Evolutionary conservation across 805 yeast genomes (phyloP).

Genomic region (Starmerella sp.): DNA sequence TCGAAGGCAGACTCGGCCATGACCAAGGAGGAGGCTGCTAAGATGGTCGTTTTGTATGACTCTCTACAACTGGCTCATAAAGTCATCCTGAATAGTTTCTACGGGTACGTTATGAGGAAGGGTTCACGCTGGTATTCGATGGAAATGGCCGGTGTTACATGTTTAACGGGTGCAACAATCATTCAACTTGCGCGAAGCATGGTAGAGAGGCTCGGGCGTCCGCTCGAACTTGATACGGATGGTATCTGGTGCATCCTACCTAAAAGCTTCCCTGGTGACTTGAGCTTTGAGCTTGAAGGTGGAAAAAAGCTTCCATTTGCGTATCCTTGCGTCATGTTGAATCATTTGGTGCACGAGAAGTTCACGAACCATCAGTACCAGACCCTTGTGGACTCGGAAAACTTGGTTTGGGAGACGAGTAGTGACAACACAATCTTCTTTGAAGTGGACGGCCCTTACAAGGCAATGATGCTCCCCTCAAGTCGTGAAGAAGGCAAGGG

Average conservation of each 20-base stretch:
- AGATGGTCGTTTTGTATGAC: conserved; percentile 88
- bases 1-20: conserved; percentile 44
- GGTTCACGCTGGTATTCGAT: conserved; percentile 99
- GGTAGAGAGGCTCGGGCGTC: conserved; percentile 89
- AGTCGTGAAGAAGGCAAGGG: conserved; percentile 97
- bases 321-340: conserved; percentile 93
- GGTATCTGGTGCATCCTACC: conserved; percentile 99
- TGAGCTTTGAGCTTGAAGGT: conserved; percentile 52
- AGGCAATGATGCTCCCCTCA: conserved; percentile 93
- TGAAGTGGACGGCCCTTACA: conserved; percentile 97
- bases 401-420: conserved; percentile 56
- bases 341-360: conserved; percentile 77
- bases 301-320: conserved; percentile 72
- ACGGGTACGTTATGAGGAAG: conserved; percentile 97
- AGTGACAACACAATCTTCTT: conserved; percentile 93
- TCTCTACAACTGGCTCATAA: conserved; percentile 94
- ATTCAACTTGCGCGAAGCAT: conserved; percentile 92
- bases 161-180: conserved; percentile 94
- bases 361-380: conserved; percentile 95
- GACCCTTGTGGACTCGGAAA: conserved; percentile 58
- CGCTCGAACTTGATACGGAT: conserved; percentile 93
- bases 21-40: conserved; percentile 76
- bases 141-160: conserved; percentile 99
- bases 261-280: conserved; percentile 83
- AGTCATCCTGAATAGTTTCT: conserved; percentile 89